Evolutionary conservation across 176 grass and related monocot genomes (phyloP).

Genomic region (Carex kokanica): DNA sequence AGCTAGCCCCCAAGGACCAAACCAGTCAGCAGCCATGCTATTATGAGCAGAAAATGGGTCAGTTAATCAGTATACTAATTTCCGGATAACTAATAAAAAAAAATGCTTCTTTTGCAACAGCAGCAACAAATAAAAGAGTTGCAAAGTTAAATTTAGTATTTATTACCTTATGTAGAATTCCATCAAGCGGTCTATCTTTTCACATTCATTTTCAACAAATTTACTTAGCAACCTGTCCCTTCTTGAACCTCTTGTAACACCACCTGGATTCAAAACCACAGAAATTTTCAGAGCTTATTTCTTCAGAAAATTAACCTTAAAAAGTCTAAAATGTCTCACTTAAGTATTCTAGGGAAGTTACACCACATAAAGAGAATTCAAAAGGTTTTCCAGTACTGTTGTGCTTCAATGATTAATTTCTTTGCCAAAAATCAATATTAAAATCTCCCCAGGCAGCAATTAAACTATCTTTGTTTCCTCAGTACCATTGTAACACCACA

Average conservation of each 20-base stretch:
- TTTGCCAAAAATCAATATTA: background rate
- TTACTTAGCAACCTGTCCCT: slow-evolving; percentile 82
- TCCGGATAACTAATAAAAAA: background rate
- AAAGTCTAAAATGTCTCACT: background rate
- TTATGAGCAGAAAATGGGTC: background rate
- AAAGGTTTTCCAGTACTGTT: background rate
- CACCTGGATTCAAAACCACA: slow-evolving; percentile 38
- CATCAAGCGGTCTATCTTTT: slow-evolving; percentile 94
- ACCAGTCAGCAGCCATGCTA: background rate
- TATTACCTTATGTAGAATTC: slow-evolving; percentile 79
- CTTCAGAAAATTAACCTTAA: slow-evolving; percentile 1
- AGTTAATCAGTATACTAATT: background rate
- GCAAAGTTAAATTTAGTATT: background rate
- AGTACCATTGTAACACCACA: background rate
- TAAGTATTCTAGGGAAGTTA: background rate
- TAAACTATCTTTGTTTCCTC: background rate
- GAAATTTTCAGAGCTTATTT: background rate
- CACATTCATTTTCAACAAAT: slow-evolving; percentile 97
- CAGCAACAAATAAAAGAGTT: background rate
- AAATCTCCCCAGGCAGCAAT: background rate
- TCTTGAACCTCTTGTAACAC: slow-evolving; percentile 88
- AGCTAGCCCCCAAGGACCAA: background rate
- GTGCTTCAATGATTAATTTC: background rate
- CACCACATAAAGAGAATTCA: background rate
- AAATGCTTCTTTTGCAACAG: slow-evolving; percentile 1